These are phyloP conservation scores for Aspergillus avenaceus DNA, from an alignment of 495 filamentous ascomycete species.

Conservation along the genomic window DNA sequence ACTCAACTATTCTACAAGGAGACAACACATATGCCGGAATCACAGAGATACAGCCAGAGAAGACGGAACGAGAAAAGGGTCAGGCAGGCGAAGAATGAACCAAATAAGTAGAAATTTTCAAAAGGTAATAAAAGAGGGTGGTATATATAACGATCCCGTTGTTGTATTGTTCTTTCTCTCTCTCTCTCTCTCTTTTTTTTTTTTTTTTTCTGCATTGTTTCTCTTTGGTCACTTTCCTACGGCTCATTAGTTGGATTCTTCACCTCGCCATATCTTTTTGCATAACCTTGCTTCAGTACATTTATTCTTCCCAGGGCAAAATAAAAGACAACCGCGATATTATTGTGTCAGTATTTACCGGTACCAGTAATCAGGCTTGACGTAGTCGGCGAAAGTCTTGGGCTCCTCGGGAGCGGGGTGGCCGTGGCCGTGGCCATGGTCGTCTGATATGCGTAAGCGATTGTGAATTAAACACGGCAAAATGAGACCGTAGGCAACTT, in stretches of 20 bases:
- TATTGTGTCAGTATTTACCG: constrained; percentile 36
- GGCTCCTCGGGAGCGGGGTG: constrained; percentile 67
- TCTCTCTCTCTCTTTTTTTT: not conserved
- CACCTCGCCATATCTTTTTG: not conserved
- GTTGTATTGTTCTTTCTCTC: constrained; percentile 1
- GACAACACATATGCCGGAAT: constrained; percentile 22
- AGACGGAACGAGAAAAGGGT: constrained; percentile 11
- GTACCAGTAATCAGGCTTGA: constrained; percentile 89
- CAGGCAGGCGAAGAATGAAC: constrained; percentile 3
- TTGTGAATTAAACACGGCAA: too few relatives aligned
- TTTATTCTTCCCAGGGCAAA: constrained; percentile 4
- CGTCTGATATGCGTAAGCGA: constrained; percentile 22
- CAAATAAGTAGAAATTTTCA: not conserved
- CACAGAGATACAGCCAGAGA: constrained; percentile 22
- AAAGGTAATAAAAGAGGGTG: not conserved
- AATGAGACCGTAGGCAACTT: constrained; percentile 23
- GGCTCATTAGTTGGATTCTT: not conserved
- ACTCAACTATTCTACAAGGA: constrained; percentile 45
- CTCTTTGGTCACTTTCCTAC: too few relatives aligned
- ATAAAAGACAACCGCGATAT: constrained; percentile 11
- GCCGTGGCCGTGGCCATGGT: constrained; percentile 47
- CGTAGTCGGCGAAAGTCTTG: constrained; percentile 89
- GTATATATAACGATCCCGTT: not conserved
- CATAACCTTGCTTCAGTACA: constrained; percentile 1
- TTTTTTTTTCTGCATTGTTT: not conserved